Evolutionary conservation across 129 eudicot species (phyloP).

Genomic region (Saposhnikovia divaricata): DNA sequence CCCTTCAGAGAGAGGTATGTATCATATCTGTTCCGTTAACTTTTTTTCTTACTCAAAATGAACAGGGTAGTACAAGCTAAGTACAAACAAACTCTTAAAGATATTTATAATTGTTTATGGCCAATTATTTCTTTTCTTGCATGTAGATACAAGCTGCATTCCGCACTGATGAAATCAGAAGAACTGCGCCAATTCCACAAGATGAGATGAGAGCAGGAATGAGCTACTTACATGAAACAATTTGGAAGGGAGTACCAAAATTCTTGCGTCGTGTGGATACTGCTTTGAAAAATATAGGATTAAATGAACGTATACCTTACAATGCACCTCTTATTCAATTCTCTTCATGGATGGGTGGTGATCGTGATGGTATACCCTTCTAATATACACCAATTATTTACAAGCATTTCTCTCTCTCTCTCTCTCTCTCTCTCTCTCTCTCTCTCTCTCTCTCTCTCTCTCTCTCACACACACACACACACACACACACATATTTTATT

Average conservation of each 20-base stretch:
- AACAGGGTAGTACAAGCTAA: neutral
- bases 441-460: neutral
- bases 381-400: neutral
- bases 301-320: constrained; percentile 72
- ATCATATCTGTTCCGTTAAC: neutral
- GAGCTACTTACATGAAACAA: constrained; percentile 90
- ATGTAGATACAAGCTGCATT: constrained; percentile 86
- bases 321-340: constrained; percentile 82
- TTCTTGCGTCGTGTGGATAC: constrained; percentile 81
- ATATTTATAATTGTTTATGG: neutral
- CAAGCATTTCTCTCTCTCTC: neutral
- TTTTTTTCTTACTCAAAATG: neutral
- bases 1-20: constrained; percentile 71
- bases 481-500: neutral
- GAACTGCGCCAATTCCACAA: constrained; percentile 74
- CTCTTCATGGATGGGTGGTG: constrained; percentile 97
- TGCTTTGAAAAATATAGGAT: constrained; percentile 71
- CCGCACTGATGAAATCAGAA: constrained; percentile 78
- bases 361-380: constrained; percentile 64
- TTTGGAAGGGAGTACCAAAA: constrained; percentile 89
- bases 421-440: neutral
- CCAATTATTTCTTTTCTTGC: neutral
- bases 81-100: neutral
- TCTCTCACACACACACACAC: too few species aligned
- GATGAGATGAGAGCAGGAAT: constrained; percentile 64